Base-by-base conservation (phyloP, 208 protist genomes). In the Crithidia bombi region DNA sequence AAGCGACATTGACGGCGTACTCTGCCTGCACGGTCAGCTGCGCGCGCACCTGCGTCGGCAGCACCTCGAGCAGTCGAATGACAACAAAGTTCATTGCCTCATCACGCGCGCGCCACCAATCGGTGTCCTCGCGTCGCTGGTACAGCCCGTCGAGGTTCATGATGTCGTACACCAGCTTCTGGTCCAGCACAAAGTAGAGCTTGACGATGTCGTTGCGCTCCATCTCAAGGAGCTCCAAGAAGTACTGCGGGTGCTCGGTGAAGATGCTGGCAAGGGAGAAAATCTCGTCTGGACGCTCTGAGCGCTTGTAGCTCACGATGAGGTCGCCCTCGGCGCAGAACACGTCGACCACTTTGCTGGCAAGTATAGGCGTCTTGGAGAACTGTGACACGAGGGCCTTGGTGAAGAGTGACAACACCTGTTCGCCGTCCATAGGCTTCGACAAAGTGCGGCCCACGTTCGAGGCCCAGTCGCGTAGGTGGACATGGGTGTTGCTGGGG, bases 361-460 rank as follows among this genome's bases (percentile, higher is more conserved):
- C 77, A 0, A 96, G 72, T 1, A 93, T 51, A n/a, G 91, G 91
- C 21, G 90, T 67, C 47, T 83, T 79, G 23, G 82, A 74, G 74
- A 93, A 96, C 75, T 90, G 78, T 52, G 92, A 87, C 25, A 91
- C 86, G 68, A 94, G 85, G 5, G 82, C 91, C 44, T 87, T 78
- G 47, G 89, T 91, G 68, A 94, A 93, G 25, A 93, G 78, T 11
- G 62, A 59, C 17, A 93, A 30, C 41, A 95, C 65, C 30, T 68
- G 61, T 25, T 90, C 84, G 44, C 65, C 78, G 46, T 72, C 59
- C 25, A 76, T 51, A 23, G 75, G 57, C 23, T 47, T 49, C 23
- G 59, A n/a, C 17, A 86, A 55, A 15, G 54, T 65, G 38, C 65
- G 62, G 33, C 85, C 81, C 0, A 93, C 81, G 23, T 78, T 69